Percentiles rank a stretch among this genome's conserved stretches.
Evolutionary conservation across 2,329 filamentous ascomycete genomes (phyloP).

Genomic region (Bipolaris sorokiniana): DNA sequence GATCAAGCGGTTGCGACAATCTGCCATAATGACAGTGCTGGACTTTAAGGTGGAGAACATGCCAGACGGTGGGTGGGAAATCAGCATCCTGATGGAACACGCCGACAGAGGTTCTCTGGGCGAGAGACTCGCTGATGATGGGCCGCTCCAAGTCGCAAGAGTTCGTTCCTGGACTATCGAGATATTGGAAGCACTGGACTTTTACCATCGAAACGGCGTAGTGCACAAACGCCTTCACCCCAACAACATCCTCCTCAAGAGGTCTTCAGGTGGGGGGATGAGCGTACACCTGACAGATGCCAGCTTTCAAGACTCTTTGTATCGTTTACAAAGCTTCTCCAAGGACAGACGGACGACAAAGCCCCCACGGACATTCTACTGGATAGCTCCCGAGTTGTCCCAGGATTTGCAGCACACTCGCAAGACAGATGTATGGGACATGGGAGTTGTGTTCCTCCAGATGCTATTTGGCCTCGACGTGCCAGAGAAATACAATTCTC

Average conservation of each 20-base stretch:
- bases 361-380: conserved; percentile 77
- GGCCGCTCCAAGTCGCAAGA: conserved; percentile 73
- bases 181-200: conserved; percentile 85
- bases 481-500: conserved; percentile 77
- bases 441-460: conserved; percentile 88
- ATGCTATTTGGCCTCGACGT: conserved; percentile 90
- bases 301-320: conserved; percentile 71
- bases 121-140: conserved; percentile 80
- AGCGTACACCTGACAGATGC: conserved; percentile 77
- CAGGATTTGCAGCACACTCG: conserved; percentile 63
- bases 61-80: conserved; percentile 67
- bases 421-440: conserved; percentile 94
- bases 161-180: conserved; percentile 91
- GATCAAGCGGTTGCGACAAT: conserved; percentile 75
- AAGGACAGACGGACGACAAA: conserved; percentile 59
- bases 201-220: conserved; percentile 82
- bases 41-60: conserved; percentile 73
- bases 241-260: conserved; percentile 78
- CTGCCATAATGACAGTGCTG: conserved; percentile 77
- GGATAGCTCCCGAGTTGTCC: conserved; percentile 80
- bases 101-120: conserved; percentile 83
- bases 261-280: conserved; percentile 68
- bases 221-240: conserved; percentile 83
- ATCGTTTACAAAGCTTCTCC: conserved; percentile 64
- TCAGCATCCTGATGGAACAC: conserved; percentile 76